Percentiles rank a stretch among this genome's conserved stretches.
These are phyloP conservation scores for Pestalotiopsis sp. DNA, from an alignment of 2,329 filamentous ascomycete genomes.

Conservation along the genomic window DNA sequence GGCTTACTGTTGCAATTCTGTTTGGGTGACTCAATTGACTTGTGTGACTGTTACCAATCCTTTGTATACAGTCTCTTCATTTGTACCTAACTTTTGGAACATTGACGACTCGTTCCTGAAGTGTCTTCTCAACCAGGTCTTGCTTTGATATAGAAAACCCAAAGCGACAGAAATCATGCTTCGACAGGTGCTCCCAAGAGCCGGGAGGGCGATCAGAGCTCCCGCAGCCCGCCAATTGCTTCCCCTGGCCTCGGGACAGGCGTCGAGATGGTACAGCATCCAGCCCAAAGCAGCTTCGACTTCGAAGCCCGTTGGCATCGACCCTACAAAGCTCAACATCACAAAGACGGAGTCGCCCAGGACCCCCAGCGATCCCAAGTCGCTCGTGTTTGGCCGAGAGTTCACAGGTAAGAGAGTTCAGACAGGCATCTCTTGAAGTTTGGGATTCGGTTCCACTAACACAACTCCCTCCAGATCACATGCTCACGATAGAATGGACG, in stretches of 20 bases:
- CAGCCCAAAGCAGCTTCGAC: constrained; percentile 49
- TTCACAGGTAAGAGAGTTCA: constrained; percentile 71
- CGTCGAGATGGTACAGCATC: constrained; percentile 52
- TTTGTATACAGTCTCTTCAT: neutral
- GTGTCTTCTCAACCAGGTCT: neutral
- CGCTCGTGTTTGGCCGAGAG: constrained; percentile 84
- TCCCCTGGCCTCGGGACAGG: constrained; percentile 31
- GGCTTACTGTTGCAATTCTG: neutral
- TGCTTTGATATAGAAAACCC: neutral
- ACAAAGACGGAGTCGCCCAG: constrained; percentile 77
- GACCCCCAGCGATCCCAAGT: constrained; percentile 68
- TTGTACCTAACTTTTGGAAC: neutral
- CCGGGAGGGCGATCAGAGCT: constrained; percentile 35
- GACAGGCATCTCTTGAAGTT: neutral
- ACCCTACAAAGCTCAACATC: constrained; percentile 74
- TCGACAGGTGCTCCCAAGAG: constrained; percentile 43
- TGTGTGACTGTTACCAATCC: neutral
- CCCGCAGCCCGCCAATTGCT: constrained; percentile 29
- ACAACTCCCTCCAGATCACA: constrained; percentile 69
- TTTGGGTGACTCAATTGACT: constrained; percentile 1
- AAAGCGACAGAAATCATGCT: constrained; percentile 37
- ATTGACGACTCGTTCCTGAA: neutral
- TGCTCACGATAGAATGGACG: constrained; percentile 95
- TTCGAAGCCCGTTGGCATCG: constrained; percentile 65
- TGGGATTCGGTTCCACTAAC: neutral